These are phyloP conservation scores for Sporobolomyces phaffii DNA, from an alignment of 768 basidiomycete species.

Conservation along the genomic window DNA sequence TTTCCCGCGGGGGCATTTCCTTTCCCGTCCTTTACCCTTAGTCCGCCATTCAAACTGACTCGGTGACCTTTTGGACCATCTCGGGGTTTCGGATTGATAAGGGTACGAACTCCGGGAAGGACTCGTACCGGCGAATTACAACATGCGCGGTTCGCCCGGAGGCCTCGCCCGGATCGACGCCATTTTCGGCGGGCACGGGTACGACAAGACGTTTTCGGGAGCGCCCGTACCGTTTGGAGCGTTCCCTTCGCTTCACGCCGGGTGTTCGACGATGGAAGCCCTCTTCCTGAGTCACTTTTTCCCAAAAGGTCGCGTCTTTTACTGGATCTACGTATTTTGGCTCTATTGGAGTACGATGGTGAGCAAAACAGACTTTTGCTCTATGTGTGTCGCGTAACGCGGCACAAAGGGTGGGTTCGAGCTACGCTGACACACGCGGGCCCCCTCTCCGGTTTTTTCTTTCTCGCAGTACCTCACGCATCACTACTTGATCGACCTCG, in stretches of 20 bases:
- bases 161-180: slow-evolving; percentile 87
- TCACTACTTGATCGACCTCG: slow-evolving; percentile 97
- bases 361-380: too few relatives aligned
- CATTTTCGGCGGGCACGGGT: slow-evolving; percentile 68
- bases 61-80: neutral
- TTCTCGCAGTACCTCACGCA: slow-evolving; percentile 71
- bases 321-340: slow-evolving; percentile 73
- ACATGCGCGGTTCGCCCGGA: slow-evolving; percentile 84
- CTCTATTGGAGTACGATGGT: slow-evolving; percentile 96
- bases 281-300: slow-evolving; percentile 94
- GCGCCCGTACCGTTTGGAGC: slow-evolving; percentile 95
- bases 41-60: too few relatives aligned
- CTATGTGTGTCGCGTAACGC: too few relatives aligned
- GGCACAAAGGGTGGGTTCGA: too few relatives aligned
- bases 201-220: slow-evolving; percentile 72
- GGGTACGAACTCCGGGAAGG: slow-evolving; percentile 98
- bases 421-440: too few relatives aligned
- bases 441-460: too few relatives aligned
- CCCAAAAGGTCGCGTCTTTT: slow-evolving; percentile 50
- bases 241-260: slow-evolving; percentile 89
- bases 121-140: slow-evolving; percentile 87
- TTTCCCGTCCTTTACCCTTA: too few relatives aligned
- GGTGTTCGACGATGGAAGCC: slow-evolving; percentile 81
- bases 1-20: too few relatives aligned
- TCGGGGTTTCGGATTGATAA: slow-evolving; percentile 25